Evolutionary conservation across 1,139 yeast genomes (phyloP), one percentile per base, ranked within the genome.

Genomic region (Lodderomyces theae): DNA sequence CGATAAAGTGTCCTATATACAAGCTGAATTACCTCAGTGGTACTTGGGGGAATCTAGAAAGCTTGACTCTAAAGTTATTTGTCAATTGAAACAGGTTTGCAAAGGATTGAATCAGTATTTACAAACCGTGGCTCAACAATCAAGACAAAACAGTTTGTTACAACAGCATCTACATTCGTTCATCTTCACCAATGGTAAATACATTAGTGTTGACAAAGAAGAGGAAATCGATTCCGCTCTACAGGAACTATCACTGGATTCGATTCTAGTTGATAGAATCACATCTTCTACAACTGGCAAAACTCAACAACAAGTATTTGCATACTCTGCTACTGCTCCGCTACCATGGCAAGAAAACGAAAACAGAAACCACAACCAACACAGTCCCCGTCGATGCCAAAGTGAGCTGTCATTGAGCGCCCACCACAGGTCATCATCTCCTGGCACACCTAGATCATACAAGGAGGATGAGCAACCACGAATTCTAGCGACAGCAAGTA

Each of bases 91-190:
- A 28, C 47, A 51, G 11, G 48, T 74, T 13, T 66, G 72, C 43
- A 51, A 53, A 25, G 72, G 65, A 35, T 56, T 72, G 41, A 61
- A 64, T 44, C 51, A 52, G 3, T 72, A 72, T 51, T 53, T 70
- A 9, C 17, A n/a, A 28, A 28, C 31, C 3, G n/a, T 28, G 8
- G 18, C 15, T n/a, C 13, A 13, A 15, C 31, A 28, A 15, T 9
- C 31, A 3, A 16, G 31, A 28, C n/a, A 28, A 10, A 13, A 28
- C 4, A 18, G 23, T 15, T 12, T 13, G 25, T 10, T 33, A 24
- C 23, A 39, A 44, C 35, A 48, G 2, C 54, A 52, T 29, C 39
- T 62, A 10, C 35, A 42, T 26, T 38, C 48, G 1, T 62, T 56
- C 44, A 48, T 58, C 13, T 42, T 44, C 19, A 38, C 41, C 22